Percentiles rank a stretch among this genome's conserved stretches.
These are phyloP conservation scores for Xanthoparmelia taractica DNA, from an alignment of 495 filamentous ascomycete genomes.

Conservation along the genomic window DNA sequence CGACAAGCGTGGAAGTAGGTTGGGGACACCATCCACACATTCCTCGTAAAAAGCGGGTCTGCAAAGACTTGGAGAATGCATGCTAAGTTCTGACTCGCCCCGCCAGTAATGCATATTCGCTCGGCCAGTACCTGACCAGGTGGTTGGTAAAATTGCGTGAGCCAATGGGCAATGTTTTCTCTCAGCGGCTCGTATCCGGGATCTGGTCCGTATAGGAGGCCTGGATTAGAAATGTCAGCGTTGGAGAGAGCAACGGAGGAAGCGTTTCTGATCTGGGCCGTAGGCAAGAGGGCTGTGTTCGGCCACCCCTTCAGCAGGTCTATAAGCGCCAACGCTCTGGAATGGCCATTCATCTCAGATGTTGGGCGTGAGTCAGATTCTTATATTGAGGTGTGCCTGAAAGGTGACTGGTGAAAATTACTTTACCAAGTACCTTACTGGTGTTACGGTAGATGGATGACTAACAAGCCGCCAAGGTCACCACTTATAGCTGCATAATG, in stretches of 20 bases:
- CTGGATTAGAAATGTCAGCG: constrained; percentile 46
- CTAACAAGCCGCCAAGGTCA: too few species aligned
- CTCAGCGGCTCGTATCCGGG: constrained; percentile 61
- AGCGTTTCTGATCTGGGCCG: constrained; percentile 46
- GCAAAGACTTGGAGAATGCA: constrained; percentile 66
- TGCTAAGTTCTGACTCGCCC: constrained; percentile 68
- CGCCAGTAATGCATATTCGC: constrained; percentile 74
- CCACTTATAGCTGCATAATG: too few species aligned
- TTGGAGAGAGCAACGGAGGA: constrained; percentile 49
- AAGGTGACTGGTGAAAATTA: too few species aligned
- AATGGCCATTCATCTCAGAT: neutral
- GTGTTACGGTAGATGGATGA: constrained; percentile 1
- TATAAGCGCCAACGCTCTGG: constrained; percentile 32
- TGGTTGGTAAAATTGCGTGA: constrained; percentile 53
- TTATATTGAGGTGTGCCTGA: too few species aligned
- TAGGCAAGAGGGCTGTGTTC: constrained; percentile 61
- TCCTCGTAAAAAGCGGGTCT: constrained; percentile 65
- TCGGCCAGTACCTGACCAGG: constrained; percentile 36
- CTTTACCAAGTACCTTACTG: too few species aligned
- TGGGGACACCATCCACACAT: constrained; percentile 72
- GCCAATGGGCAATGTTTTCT: constrained; percentile 58
- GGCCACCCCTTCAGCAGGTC: constrained; percentile 70
- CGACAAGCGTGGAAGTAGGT: constrained; percentile 71
- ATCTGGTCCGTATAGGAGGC: constrained; percentile 71
- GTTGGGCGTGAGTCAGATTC: neutral